Percentiles rank a stretch among this genome's conserved stretches.
Evolutionary conservation across 148 eudicot species (phyloP).

Genomic region (Amaranthus hypochondriacus): DNA sequence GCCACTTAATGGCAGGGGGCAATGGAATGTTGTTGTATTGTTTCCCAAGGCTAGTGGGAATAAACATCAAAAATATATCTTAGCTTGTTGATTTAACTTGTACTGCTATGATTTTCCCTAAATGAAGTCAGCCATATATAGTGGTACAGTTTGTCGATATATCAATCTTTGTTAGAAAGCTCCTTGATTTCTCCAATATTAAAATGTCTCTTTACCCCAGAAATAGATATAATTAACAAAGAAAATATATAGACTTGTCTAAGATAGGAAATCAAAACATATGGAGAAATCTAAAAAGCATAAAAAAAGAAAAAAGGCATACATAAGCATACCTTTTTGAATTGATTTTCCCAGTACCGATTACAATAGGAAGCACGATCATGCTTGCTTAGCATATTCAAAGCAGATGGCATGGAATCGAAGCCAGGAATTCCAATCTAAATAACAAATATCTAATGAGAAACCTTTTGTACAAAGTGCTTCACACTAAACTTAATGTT

Average conservation of each 20-base stretch:
- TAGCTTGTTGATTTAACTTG: background rate
- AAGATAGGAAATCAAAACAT: background rate
- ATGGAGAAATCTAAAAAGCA: background rate
- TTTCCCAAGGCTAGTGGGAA: too few relatives aligned
- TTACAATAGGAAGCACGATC: slow-evolving; percentile 97
- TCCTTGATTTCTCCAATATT: background rate
- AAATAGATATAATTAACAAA: background rate
- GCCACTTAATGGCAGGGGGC: too few relatives aligned
- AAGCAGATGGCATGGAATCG: slow-evolving; percentile 96
- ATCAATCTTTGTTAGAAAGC: background rate
- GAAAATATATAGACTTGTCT: background rate
- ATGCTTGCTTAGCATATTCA: slow-evolving; percentile 91
- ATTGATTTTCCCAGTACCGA: slow-evolving; percentile 89
- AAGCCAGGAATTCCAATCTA: slow-evolving; percentile 99
- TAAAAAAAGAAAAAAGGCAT: background rate
- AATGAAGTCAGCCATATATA: background rate
- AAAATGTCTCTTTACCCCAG: background rate
- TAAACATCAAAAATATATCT: background rate
- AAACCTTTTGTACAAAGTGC: background rate
- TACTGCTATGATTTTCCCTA: background rate
- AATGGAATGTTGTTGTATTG: too few relatives aligned
- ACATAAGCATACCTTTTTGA: slow-evolving; percentile 65
- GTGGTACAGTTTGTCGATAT: background rate
- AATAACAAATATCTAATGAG: slow-evolving; percentile 16
- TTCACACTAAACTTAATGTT: background rate